Conservation (phyloP, 805 yeast species). For the Candida insectalens region DNA sequence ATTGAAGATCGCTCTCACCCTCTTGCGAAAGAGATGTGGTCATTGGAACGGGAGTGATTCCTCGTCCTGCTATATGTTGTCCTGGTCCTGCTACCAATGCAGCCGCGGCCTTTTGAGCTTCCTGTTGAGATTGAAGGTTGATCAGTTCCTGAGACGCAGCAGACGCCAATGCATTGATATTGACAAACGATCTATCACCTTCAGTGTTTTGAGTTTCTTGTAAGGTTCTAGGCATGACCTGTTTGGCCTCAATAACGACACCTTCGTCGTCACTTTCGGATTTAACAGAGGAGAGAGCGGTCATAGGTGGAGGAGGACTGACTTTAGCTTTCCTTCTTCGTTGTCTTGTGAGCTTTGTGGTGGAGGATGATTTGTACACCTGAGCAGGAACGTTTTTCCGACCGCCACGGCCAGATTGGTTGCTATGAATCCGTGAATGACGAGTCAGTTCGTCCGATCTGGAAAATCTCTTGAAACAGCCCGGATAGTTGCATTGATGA, state of each 20-base stretch:
- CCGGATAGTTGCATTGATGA: constrained; percentile 73
- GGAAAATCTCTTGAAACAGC: constrained; percentile 73
- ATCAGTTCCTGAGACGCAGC: constrained; percentile 48
- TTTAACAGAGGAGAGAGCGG: constrained; percentile 1
- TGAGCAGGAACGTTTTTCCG: constrained; percentile 4
- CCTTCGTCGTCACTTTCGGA: constrained; percentile 7
- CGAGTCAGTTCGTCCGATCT: constrained; percentile 82
- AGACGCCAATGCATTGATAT: constrained; percentile 39
- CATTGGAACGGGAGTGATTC: background rate
- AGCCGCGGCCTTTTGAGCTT: constrained; percentile 10
- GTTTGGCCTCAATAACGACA: constrained; percentile 3
- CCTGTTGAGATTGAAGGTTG: constrained; percentile 25
- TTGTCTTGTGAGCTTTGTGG: constrained; percentile 6
- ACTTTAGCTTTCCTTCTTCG: background rate
- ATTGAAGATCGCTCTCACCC: constrained; percentile 16
- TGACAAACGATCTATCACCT: constrained; percentile 5
- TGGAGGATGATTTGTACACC: constrained; percentile 7
- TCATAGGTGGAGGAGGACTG: constrained; percentile 25
- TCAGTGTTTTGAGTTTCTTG: background rate
- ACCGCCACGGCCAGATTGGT: constrained; percentile 26
- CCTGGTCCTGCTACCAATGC: constrained; percentile 5
- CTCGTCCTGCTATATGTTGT: constrained; percentile 1
- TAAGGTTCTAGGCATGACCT: background rate
- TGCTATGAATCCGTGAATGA: constrained; percentile 72
- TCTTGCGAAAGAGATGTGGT: constrained; percentile 9